Base-by-base conservation (phyloP, 1,284 basidiomycete genomes). In the Farysia itapuensis region DNA sequence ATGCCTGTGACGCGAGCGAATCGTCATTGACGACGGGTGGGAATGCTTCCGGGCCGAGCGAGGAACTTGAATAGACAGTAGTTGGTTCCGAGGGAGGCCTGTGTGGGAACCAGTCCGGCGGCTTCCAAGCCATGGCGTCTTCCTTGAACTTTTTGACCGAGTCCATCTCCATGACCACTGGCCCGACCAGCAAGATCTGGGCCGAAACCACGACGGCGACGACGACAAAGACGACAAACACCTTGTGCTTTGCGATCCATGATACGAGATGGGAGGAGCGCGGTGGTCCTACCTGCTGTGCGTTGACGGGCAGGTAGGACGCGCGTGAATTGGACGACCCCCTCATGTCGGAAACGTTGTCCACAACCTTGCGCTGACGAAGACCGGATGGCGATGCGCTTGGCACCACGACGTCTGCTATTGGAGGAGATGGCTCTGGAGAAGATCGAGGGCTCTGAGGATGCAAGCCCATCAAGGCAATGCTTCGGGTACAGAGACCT, bases 171-270 rank as follows among this genome's bases (percentile, higher is more conserved):
- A 48, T 45, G 13, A 57, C 25, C 12, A 52, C 28, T 5, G 59
- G 59, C 0, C 48, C 52, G 13, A 63, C 48, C 12, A 63, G 36
- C 4, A 51, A 31, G 16, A 63, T 23, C 40, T 63, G 59, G 12
- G 44, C 48, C 4, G 52, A 52, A 9, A 49, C 52, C 15, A 57
- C 43, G 35, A 43, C 24, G 5, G 59, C 52, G 7, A 63, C 52
- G 12, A 57, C 37, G n/a, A 51, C 39, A 21, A 63, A 47, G 32
- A 44, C 35, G 39, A 49, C 45, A 23, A 57, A 48, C 22, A 25
- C 39, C 43, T 63, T 63, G 59, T 63, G 59, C 29, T 57, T 63
- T 8, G 52, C 52, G 19, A 56, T 44, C 59, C 59, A 63, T 18
- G 52, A 57, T 35, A 51, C 32, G 13, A 63, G 25, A 19, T 44